Evolutionary conservation across 495 filamentous ascomycete genomes (phyloP), one percentile per base, ranked within the genome.

Genomic region (Lasiosphaeris hirsuta): DNA sequence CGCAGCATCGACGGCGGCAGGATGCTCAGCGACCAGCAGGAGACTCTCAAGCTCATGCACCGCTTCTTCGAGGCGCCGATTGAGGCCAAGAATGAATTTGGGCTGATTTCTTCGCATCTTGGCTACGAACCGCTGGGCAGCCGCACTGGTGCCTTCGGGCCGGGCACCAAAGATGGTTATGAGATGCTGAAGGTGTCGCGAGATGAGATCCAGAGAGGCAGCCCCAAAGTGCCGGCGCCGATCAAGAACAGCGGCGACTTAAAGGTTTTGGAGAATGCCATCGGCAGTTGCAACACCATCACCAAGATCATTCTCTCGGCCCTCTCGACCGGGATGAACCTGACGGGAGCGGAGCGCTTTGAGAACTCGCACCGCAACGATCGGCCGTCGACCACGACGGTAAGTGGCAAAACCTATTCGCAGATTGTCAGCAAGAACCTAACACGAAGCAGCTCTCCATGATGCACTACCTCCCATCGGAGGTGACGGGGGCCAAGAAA

Each of bases 101-200:
- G 75, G 23, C 74, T 78, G 40, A 72, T 76, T 49, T 64, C 71
- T 42, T 73, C 75, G 7, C 75, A 78, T 47, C 72, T 78, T 23
- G 74, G 77, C 23, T 81, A 81, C 57, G 76, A 83, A 65, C 78
- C 79, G 23, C 59, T 77, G n/a, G 76, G 77, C 53, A 75, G 61
- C 38, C 74, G 75, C 41, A 78, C 71, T 9, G 80, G 80, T 55
- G 79, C 74, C 47, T 71, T 75, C 14, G 69, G 63, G 3, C 40
- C 70, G 33, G 68, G 73, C 61, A 78, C 73, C 67, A 78, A 75
- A 67, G 79, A 82, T 63, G 76, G 77, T 17, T 80, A 79, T 57
- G 79, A 82, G 72, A 80, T 77, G 75, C 69, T 81, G 60, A 81
- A 80, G 70, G 77, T 80, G 11, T 75, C 74, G 44, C 73, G 75